These are phyloP conservation scores for Mycena epipterygia DNA, from an alignment of 768 basidiomycete genomes.

Conservation along the genomic window DNA sequence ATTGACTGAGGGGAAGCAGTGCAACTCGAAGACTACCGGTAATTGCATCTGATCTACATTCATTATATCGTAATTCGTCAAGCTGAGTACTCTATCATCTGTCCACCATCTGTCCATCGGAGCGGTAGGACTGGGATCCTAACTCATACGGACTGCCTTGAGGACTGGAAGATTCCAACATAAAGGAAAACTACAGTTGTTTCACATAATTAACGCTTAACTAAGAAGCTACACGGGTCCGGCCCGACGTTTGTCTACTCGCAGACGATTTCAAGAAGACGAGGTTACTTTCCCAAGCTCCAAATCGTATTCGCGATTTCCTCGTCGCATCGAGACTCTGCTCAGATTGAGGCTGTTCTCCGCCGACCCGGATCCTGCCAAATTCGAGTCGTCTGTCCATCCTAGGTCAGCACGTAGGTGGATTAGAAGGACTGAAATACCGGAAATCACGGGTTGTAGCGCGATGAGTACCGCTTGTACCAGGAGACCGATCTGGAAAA, in stretches of 20 bases:
- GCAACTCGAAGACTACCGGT: no score
- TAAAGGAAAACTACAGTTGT: constrained; percentile 8
- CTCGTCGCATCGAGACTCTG: neutral
- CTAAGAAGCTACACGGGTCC: constrained; percentile 7
- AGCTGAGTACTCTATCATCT: constrained; percentile 8
- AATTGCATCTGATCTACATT: no score
- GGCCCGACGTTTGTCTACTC: neutral
- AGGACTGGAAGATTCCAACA: constrained; percentile 1
- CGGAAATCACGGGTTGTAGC: constrained; percentile 7
- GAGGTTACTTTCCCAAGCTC: constrained; percentile 9
- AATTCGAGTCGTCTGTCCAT: neutral
- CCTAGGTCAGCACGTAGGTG: constrained; percentile 9
- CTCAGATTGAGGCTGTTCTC: neutral
- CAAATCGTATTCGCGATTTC: neutral
- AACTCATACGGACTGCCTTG: neutral
- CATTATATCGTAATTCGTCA: neutral
- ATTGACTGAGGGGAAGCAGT: no score
- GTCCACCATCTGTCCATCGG: constrained; percentile 9
- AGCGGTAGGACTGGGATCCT: constrained; percentile 11
- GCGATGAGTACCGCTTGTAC: neutral
- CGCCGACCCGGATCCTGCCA: neutral
- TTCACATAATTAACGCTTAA: constrained; percentile 4
- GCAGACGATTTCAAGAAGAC: constrained; percentile 4
- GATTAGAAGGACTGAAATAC: constrained; percentile 17
- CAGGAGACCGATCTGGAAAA: constrained; percentile 9